Evolutionary conservation across 2,329 filamentous ascomycete species (phyloP), one percentile per base, ranked within the genome.

Genomic region (Apiospora rasikravindrae): DNA sequence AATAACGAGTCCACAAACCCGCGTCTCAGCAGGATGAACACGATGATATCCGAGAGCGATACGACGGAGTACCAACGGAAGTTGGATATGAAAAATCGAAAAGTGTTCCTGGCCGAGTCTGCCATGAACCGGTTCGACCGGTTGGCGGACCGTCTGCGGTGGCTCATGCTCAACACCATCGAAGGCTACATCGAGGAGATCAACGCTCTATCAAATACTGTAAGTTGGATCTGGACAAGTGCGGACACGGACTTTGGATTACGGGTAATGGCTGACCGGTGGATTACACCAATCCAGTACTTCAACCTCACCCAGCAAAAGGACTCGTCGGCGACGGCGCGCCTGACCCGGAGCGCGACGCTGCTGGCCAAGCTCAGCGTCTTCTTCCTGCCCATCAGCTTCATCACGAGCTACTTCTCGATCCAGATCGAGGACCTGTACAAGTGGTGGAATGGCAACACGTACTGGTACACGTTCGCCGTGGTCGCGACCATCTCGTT

Each of bases 271-370:
- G n/a, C n/a, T 67, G 40, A 44, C 64, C 2, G 5, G n/a, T n/a
- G 16, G 6, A 29, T 19, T 29, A 10, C 29, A 22, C 14, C 29
- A 19, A 13, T 49, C 37, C 72, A 93, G 91, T 94, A 94, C 80
- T 94, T 94, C 85, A 94, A 93, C 80, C 86, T 95, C 74, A 93
- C 92, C 72, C 90, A 92, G 24, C 90, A 94, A 77, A 94, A 93
- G 78, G 92, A 94, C 80, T 93, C 92, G 0, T 88, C 90, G 74
- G 89, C 90, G 4, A 92, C 94, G 14, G 92, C 93, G 73, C 88
- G 91, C 26, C 86, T 95, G 26, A 94, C 92, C 0, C 86, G 92
- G 72, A 91, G 92, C 74, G 93, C 92, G 4, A 89, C 94, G 5
- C 83, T 95, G 6, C 85, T 95, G 14, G 92, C 92, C 67, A 94